Percentiles rank a stretch among this genome's conserved stretches.
These are phyloP conservation scores for Chlorella ohadii DNA, from an alignment of 139 green algal genomes.

Conservation along the genomic window DNA sequence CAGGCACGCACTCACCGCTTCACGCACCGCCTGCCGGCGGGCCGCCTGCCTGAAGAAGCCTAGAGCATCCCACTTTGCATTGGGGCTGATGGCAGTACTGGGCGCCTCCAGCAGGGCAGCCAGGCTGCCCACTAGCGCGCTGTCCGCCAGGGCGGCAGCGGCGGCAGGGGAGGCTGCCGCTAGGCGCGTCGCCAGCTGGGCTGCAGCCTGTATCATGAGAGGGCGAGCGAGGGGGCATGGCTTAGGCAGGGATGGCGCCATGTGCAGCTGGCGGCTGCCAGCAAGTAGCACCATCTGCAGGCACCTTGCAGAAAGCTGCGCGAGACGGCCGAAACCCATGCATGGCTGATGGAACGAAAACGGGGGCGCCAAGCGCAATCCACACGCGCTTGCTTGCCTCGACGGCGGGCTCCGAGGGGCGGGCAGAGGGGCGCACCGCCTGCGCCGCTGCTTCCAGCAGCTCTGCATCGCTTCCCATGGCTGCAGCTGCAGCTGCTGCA, in stretches of 20 bases:
- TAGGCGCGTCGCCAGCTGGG: not conserved
- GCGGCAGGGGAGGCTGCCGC: not conserved
- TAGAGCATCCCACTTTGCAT: slow-evolving; percentile 6
- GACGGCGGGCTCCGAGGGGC: not conserved
- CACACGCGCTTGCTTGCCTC: too few species aligned
- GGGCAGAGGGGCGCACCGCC: not conserved
- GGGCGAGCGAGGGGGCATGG: too few species aligned
- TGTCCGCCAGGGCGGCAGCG: not conserved
- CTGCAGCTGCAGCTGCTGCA: not conserved
- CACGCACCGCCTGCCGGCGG: not conserved
- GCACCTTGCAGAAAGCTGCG: too few species aligned
- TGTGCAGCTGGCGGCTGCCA: too few species aligned
- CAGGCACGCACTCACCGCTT: slow-evolving; percentile 2
- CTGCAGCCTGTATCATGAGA: not conserved
- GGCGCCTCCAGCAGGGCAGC: slow-evolving; percentile 1
- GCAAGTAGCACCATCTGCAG: too few species aligned
- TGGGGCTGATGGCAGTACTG: not conserved
- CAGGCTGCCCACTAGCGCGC: not conserved
- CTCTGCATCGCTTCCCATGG: not conserved
- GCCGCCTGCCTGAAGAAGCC: not conserved
- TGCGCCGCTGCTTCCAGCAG: not conserved
- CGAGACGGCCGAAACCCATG: too few species aligned
- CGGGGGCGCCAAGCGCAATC: too few species aligned
- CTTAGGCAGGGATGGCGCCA: too few species aligned
- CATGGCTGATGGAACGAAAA: too few species aligned